phyloP scores from a whole-genome alignment of 257 asterid genomes.

The Nicotiana sylvestris region DNA sequence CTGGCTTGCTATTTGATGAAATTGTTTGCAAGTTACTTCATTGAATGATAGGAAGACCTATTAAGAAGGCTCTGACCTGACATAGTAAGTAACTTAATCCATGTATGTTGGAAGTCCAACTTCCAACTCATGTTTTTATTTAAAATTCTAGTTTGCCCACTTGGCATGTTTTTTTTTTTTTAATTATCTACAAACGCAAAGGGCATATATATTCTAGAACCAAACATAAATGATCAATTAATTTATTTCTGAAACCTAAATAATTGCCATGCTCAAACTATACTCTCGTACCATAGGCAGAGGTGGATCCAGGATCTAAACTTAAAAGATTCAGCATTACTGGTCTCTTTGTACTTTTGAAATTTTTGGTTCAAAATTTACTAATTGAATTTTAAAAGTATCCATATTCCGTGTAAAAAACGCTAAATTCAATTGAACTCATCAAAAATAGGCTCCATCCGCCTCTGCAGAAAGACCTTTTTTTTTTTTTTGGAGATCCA shows the following conservation, averaged over 20 bases:
- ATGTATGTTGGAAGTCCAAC: slow-evolving; percentile 37
- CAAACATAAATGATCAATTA: neutral
- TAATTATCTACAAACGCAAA: slow-evolving; percentile 2
- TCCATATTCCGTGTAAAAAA: neutral
- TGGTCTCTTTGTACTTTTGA: neutral
- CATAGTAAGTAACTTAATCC: neutral
- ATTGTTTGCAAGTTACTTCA: neutral
- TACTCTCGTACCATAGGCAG: neutral
- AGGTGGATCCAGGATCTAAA: neutral
- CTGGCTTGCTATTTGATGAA: neutral
- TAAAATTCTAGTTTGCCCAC: slow-evolving; percentile 13
- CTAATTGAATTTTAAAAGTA: neutral
- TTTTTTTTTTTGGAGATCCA: neutral
- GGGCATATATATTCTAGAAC: slow-evolving; percentile 12
- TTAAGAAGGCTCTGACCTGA: slow-evolving; percentile 17
- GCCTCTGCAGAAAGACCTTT: neutral
- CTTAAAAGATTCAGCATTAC: neutral
- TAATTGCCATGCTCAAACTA: neutral
- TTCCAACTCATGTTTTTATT: slow-evolving; percentile 24
- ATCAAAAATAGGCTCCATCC: neutral
- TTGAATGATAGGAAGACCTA: slow-evolving; percentile 3
- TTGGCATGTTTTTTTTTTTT: neutral
- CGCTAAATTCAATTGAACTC: neutral
- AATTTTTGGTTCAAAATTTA: neutral
- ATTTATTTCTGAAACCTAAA: neutral